A percentile compares a stretch with the other conserved stretches of the same genome.
Evolutionary conservation across 768 basidiomycete genomes (phyloP).

Genomic region (Amylocystis lapponica): DNA sequence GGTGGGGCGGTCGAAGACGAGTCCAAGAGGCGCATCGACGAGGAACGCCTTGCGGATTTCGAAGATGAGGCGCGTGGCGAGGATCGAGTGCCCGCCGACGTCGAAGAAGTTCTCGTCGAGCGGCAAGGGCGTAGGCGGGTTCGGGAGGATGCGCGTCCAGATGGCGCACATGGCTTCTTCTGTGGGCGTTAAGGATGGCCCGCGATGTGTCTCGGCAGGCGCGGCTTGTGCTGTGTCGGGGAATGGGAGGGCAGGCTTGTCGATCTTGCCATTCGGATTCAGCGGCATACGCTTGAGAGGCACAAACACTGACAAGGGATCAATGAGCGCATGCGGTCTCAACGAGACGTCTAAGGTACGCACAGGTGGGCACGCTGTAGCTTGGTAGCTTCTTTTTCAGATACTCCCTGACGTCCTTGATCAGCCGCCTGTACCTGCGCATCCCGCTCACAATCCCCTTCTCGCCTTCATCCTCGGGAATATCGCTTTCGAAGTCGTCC

Average conservation of each 20-base stretch:
- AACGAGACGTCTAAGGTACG: conserved; percentile 26
- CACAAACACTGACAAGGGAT: conserved; percentile 68
- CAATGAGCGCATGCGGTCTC: neutral
- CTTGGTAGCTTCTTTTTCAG: conserved; percentile 94
- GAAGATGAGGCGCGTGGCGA: conserved; percentile 95
- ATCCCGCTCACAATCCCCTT: conserved; percentile 70
- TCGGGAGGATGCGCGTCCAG: conserved; percentile 79
- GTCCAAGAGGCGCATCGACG: conserved; percentile 82
- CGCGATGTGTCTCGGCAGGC: conserved; percentile 34
- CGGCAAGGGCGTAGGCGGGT: conserved; percentile 70
- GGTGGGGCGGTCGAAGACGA: conserved; percentile 90
- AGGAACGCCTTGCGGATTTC: conserved; percentile 92
- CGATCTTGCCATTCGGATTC: conserved; percentile 98
- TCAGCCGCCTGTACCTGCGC: conserved; percentile 76
- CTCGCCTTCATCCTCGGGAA: conserved; percentile 43
- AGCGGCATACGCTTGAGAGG: conserved; percentile 94
- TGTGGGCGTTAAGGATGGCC: conserved; percentile 51
- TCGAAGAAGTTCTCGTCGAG: conserved; percentile 97
- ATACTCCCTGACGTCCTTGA: conserved; percentile 91
- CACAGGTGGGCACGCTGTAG: conserved; percentile 89
- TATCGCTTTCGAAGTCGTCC: conserved; percentile 66
- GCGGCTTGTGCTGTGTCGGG: conserved; percentile 84
- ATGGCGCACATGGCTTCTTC: conserved; percentile 79
- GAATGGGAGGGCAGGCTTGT: conserved; percentile 97
- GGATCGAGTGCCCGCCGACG: conserved; percentile 95